A percentile compares a stretch with the other conserved stretches of the same genome.
phyloP scores from a whole-genome alignment of 2,329 filamentous ascomycete genomes.

The Sporothrix globosa region DNA sequence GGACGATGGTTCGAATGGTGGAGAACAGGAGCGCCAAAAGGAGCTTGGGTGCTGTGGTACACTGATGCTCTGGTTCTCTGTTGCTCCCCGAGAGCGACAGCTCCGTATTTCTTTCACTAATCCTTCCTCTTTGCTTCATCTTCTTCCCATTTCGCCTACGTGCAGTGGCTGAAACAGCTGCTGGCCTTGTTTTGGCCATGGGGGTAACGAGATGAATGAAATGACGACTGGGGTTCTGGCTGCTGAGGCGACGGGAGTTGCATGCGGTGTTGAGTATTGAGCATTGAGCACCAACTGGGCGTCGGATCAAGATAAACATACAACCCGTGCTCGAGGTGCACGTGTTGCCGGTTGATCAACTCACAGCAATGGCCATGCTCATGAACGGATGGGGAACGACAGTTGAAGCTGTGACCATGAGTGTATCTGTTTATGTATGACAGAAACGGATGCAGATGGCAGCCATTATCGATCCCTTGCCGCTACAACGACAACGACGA shows the following conservation, averaged over 20 bases:
- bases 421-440: neutral
- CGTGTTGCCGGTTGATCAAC: neutral
- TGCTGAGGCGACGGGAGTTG: neutral
- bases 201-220: neutral
- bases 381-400: neutral
- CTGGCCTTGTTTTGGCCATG: slow-evolving; percentile 12
- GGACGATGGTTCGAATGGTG: slow-evolving; percentile 2
- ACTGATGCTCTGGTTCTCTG: too few relatives aligned
- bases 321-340: neutral
- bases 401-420: neutral
- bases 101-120: neutral
- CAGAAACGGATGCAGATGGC: neutral
- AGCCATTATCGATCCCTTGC: neutral
- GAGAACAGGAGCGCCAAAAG: neutral
- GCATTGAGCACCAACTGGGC: neutral
- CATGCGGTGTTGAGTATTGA: too few relatives aligned
- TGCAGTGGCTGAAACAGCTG: slow-evolving; percentile 21
- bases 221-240: slow-evolving; percentile 15
- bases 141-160: slow-evolving; percentile 19
- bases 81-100: neutral
- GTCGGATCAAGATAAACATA: neutral
- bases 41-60: neutral
- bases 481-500: neutral
- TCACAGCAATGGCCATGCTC: neutral
- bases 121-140: slow-evolving; percentile 7